phyloP scores from a whole-genome alignment of 495 filamentous ascomycete species.

The Clavariopsis aquatica region DNA sequence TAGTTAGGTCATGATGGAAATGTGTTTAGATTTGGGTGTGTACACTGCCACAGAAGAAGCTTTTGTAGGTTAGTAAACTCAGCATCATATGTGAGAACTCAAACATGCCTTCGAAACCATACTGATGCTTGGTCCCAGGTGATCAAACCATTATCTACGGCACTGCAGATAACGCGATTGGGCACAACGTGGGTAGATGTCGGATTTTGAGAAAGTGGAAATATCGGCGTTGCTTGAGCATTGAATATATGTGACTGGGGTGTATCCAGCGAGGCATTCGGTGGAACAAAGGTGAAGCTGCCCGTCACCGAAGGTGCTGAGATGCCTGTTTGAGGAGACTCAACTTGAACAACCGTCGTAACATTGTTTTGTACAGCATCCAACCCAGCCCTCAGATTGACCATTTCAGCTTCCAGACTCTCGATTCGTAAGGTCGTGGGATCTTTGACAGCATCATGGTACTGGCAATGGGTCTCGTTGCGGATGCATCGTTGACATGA shows the following conservation, averaged over 20 bases:
- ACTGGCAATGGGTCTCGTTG: conserved; percentile 9
- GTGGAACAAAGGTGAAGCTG: not conserved
- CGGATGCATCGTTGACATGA: conserved; percentile 17
- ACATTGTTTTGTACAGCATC: not conserved
- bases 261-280: not conserved
- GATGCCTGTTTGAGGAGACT: not conserved
- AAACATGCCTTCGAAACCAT: conserved; percentile 24
- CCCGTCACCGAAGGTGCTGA: not conserved
- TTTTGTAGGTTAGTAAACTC: conserved; percentile 1
- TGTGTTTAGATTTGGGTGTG: too few species aligned
- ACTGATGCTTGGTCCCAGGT: conserved; percentile 17
- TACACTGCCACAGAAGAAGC: conserved; percentile 28
- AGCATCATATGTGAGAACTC: not conserved
- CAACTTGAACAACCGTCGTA: not conserved
- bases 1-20: not conserved
- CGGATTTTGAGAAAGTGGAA: not conserved
- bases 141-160: conserved; percentile 8
- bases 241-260: not conserved
- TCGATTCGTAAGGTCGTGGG: conserved; percentile 7
- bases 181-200: conserved; percentile 1
- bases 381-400: not conserved
- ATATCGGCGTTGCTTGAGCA: not conserved
- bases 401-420: conserved; percentile 10
- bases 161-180: not conserved
- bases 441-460: conserved; percentile 21